Conservation (phyloP, 371 early-diverging fungal species). For the Rhizopus sp. region DNA sequence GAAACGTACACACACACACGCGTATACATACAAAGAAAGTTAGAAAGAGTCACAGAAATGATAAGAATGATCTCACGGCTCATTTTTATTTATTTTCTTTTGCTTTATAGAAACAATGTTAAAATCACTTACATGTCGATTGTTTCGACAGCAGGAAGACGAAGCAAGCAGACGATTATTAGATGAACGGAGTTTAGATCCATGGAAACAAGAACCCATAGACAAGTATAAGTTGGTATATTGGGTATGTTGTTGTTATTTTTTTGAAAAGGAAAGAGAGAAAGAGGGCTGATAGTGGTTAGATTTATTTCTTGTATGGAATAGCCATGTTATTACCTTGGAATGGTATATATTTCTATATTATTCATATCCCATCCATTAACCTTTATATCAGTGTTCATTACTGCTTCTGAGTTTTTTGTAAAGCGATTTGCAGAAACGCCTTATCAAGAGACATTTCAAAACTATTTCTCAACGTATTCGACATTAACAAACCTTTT, state of each 20-base stretch:
- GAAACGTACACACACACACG: too few species aligned
- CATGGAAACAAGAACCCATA: constrained; percentile 10
- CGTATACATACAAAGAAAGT: too few species aligned
- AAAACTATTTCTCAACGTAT: constrained; percentile 75
- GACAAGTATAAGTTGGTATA: constrained; percentile 28
- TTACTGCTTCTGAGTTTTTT: constrained; percentile 78
- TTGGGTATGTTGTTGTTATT: constrained; percentile 16
- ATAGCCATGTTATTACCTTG: constrained; percentile 77
- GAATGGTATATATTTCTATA: constrained; percentile 59
- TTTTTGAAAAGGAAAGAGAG: background rate
- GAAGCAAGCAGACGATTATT: constrained; percentile 9
- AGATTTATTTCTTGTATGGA: constrained; percentile 72
- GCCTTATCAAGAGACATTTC: constrained; percentile 64
- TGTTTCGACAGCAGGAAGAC: background rate
- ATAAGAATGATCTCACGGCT: too few species aligned
- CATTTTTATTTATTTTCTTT: background rate
- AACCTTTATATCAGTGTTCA: constrained; percentile 55
- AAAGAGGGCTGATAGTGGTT: background rate
- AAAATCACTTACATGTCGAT: background rate
- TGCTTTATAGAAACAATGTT: constrained; percentile 1
- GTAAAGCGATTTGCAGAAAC: constrained; percentile 61
- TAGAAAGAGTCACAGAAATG: too few species aligned
- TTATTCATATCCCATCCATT: too few species aligned
- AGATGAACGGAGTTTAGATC: constrained; percentile 1
- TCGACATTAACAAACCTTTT: constrained; percentile 65